phyloP scores from a whole-genome alignment of 2,329 filamentous ascomycete genomes.

The Calonectria montana region DNA sequence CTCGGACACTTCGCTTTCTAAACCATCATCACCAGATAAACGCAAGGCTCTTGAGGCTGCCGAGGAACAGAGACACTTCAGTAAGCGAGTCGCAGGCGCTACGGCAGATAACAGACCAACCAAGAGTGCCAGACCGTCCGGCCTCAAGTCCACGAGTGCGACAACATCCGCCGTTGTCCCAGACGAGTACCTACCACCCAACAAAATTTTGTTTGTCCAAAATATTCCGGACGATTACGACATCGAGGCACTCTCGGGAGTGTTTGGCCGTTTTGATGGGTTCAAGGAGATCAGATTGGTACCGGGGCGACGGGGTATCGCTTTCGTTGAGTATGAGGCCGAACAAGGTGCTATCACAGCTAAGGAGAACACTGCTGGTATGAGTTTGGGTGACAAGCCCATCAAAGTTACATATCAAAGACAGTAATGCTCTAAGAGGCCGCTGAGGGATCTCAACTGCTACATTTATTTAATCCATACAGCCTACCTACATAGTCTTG shows the following conservation, averaged over 20 bases:
- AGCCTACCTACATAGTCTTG: no score
- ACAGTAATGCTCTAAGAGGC: slow-evolving; percentile 64
- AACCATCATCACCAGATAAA: slow-evolving; percentile 59
- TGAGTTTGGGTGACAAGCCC: slow-evolving; percentile 79
- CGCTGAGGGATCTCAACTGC: background rate
- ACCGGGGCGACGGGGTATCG: slow-evolving; percentile 86
- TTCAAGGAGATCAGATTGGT: slow-evolving; percentile 94
- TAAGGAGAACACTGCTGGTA: slow-evolving; percentile 92
- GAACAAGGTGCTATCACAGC: slow-evolving; percentile 91
- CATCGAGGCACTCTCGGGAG: slow-evolving; percentile 79
- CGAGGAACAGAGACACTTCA: slow-evolving; percentile 81
- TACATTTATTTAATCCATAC: background rate
- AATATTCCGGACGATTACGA: slow-evolving; percentile 90
- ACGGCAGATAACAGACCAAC: slow-evolving; percentile 66
- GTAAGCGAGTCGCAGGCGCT: slow-evolving; percentile 70
- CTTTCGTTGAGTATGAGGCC: slow-evolving; percentile 95
- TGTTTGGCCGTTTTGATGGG: slow-evolving; percentile 92
- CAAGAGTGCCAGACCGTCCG: slow-evolving; percentile 70
- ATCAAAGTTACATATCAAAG: slow-evolving; percentile 98
- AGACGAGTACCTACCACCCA: slow-evolving; percentile 98
- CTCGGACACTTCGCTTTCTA: background rate
- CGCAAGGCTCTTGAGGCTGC: slow-evolving; percentile 87
- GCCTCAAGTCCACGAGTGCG: slow-evolving; percentile 80
- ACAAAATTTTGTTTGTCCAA: slow-evolving; percentile 96
- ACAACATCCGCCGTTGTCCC: slow-evolving; percentile 80